These are phyloP conservation scores for Cordyceps javanica DNA, from an alignment of 2,329 filamentous ascomycete genomes.

Conservation along the genomic window DNA sequence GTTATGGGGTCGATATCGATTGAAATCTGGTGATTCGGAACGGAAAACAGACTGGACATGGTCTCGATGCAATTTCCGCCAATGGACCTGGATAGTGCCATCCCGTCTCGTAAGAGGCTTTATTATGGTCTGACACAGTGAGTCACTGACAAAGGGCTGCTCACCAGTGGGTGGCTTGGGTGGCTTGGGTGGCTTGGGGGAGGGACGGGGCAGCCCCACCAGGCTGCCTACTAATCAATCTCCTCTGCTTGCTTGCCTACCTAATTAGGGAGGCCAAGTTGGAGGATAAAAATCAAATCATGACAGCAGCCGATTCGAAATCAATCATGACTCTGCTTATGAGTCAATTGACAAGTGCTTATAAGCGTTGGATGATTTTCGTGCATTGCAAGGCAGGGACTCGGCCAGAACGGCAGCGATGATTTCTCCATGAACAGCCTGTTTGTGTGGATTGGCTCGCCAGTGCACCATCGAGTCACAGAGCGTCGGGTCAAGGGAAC, in stretches of 20 bases:
- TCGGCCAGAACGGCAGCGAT: neutral
- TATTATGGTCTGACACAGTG: slow-evolving; percentile 1
- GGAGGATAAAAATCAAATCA: neutral
- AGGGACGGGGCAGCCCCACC: neutral
- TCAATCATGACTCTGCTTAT: neutral
- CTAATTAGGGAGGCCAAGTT: neutral
- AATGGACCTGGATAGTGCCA: neutral
- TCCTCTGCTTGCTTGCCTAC: too few species aligned
- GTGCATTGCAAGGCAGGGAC: neutral
- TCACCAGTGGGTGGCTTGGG: neutral
- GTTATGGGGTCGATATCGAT: neutral
- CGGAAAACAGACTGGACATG: neutral
- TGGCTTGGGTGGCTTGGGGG: neutral
- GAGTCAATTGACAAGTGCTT: slow-evolving; percentile 1
- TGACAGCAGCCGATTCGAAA: neutral
- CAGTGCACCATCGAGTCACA: too few species aligned
- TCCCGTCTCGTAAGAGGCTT: slow-evolving; percentile 2
- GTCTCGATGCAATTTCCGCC: neutral
- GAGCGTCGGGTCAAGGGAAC: too few species aligned
- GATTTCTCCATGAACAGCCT: too few species aligned
- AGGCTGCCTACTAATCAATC: neutral
- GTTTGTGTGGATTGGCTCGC: too few species aligned
- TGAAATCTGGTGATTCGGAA: slow-evolving; percentile 1
- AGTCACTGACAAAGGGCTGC: neutral
- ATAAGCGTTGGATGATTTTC: neutral